These are phyloP conservation scores for Tylopilus balloui DNA, from an alignment of 768 basidiomycete species.

Conservation along the genomic window DNA sequence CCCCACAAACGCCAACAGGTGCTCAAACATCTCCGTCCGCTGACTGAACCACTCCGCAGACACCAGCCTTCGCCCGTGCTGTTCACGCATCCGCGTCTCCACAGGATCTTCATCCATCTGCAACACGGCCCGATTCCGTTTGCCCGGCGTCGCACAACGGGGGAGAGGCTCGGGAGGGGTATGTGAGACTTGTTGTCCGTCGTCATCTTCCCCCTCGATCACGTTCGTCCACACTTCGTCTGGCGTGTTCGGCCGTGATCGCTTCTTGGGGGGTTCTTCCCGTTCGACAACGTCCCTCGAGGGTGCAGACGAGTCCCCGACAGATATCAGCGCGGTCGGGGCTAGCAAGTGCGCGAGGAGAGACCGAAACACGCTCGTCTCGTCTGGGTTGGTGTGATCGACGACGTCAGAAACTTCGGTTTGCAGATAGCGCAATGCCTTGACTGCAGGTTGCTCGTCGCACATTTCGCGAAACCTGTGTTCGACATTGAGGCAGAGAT, in stretches of 20 bases:
- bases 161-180: neutral
- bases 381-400: constrained; percentile 58
- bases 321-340: constrained; percentile 22
- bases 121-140: constrained; percentile 18
- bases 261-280: constrained; percentile 42
- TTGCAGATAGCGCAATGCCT: constrained; percentile 69
- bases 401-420: constrained; percentile 67
- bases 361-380: constrained; percentile 58
- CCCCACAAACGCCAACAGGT: constrained; percentile 57
- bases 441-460: constrained; percentile 50
- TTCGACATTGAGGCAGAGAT: neutral
- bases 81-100: constrained; percentile 23
- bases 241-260: constrained; percentile 41
- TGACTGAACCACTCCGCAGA: constrained; percentile 53
- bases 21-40: constrained; percentile 68
- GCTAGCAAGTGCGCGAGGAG: constrained; percentile 62
- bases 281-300: neutral
- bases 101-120: constrained; percentile 24
- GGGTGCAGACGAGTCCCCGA: neutral
- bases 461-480: constrained; percentile 81
- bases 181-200: neutral
- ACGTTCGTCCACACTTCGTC: constrained; percentile 40
- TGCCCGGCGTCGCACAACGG: neutral
- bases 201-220: constrained; percentile 32
- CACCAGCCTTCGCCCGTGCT: constrained; percentile 21